These are phyloP conservation scores for Candida frijolesensis DNA, from an alignment of 1,139 yeast species.

Conservation along the genomic window DNA sequence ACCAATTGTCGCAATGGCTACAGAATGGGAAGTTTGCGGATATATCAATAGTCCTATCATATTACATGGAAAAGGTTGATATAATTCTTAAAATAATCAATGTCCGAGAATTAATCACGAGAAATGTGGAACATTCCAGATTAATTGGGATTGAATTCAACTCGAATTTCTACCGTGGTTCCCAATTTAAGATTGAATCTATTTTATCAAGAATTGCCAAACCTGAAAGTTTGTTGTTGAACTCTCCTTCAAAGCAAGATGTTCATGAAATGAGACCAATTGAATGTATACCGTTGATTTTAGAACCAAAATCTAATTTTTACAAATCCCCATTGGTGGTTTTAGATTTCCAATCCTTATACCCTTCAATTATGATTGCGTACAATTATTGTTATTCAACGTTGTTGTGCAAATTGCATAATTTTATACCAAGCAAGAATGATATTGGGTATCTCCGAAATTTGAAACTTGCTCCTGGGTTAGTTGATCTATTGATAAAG, in stretches of 20 bases:
- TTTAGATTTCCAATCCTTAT: conserved; percentile 88
- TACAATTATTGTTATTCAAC: conserved; percentile 93
- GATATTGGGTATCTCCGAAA: conserved; percentile 41
- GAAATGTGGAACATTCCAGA: conserved; percentile 83
- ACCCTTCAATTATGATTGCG: conserved; percentile 91
- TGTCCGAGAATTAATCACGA: conserved; percentile 65
- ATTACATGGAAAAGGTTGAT: conserved; percentile 54
- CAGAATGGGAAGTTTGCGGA: conserved; percentile 24
- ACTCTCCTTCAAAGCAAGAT: conserved; percentile 80
- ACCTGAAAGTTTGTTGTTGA: conserved; percentile 67
- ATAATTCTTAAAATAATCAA: conserved; percentile 53
- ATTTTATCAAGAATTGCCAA: conserved; percentile 73
- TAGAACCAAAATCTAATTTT: conserved; percentile 87
- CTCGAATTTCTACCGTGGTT: conserved; percentile 86
- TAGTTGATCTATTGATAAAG: conserved; percentile 54
- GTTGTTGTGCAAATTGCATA: conserved; percentile 67
- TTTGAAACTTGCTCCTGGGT: conserved; percentile 55
- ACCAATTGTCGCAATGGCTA: conserved; percentile 57
- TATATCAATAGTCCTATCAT: conserved; percentile 44
- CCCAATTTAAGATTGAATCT: conserved; percentile 92
- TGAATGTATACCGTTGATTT: conserved; percentile 84
- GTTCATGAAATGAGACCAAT: conserved; percentile 85
- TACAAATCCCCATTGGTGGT: conserved; percentile 90
- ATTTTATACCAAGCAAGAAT: conserved; percentile 45
- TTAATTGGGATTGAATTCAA: conserved; percentile 87